Evolutionary conservation across 1,139 yeast species (phyloP), one percentile per base, ranked within the genome.

Genomic region (Saccharomycopsis crataegensis): DNA sequence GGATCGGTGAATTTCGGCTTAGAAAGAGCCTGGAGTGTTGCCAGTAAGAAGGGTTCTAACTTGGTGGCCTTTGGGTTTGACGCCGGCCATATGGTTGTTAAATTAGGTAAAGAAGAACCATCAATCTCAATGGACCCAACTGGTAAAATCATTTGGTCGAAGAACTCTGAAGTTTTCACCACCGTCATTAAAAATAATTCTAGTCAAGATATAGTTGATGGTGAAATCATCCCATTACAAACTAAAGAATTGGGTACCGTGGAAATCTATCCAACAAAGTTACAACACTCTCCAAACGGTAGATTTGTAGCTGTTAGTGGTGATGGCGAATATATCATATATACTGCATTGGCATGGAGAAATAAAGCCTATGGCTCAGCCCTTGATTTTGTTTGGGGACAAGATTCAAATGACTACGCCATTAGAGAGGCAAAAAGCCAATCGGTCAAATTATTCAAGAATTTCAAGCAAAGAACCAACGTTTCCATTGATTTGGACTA

Each of bases 311-410:
- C 98, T 32, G 97, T 93, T 49, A 86, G 94, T 56, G 99, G 99
- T 65, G 99, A 94, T 71, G 98, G 97, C 58, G 99, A 93, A 70
- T 93, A 89, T 68, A 89, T 93, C 63, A 85, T 94, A 55, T 94
- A 93, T 72, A 90, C 98, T 7, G 94, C 99, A 1, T 79, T 94
- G 64, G 98, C 98, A 1, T 93, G 99, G 99, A 82, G 99, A 73
- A 90, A 94, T 62, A 93, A 90, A 71, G 79, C 91, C 51, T 93
- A 88, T 68, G 99, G 98, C 59, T 78, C 82, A 56, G 97, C 96
- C 14, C 73, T 82, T 57, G 97, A 90, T 65, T 90, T 94, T 69
- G 96, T 82, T 46, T 93, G 99, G 99, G 84, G 95, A 46, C 87
- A 85, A 60, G 98, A 93, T 69, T 83, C 95, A 22, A 86, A 88